These are phyloP conservation scores for Kwoniella bestiolae DNA, from an alignment of 768 basidiomycete genomes.

Conservation along the genomic window DNA sequence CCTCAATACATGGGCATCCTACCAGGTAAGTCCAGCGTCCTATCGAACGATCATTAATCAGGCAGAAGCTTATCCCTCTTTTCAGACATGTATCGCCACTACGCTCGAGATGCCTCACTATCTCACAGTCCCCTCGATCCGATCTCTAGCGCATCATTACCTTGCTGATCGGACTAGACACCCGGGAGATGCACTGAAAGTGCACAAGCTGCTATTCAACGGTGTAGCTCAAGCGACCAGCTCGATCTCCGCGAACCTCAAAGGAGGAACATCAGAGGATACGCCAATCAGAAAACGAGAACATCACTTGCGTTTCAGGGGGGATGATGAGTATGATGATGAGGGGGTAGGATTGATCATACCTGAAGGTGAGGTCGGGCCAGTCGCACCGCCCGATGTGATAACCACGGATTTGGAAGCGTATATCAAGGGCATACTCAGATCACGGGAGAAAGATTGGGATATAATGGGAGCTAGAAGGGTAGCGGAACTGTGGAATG, in stretches of 20 bases:
- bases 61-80: too few relatives aligned
- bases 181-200: slow-evolving; percentile 37
- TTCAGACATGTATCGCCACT: neutral
- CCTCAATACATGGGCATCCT: slow-evolving; percentile 35
- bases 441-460: slow-evolving; percentile 47
- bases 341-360: slow-evolving; percentile 39
- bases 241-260: slow-evolving; percentile 38
- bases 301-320: slow-evolving; percentile 38
- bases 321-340: slow-evolving; percentile 20
- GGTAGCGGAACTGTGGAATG: slow-evolving; percentile 45
- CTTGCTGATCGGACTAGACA: slow-evolving; percentile 32
- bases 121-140: slow-evolving; percentile 33
- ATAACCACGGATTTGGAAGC: slow-evolving; percentile 52
- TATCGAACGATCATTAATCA: too few relatives aligned
- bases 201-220: slow-evolving; percentile 34
- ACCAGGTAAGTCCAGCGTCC: slow-evolving; percentile 43
- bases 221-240: slow-evolving; percentile 46
- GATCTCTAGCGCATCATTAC: slow-evolving; percentile 26
- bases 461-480: slow-evolving; percentile 42
- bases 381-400: slow-evolving; percentile 45
- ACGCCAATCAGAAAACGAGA: slow-evolving; percentile 41
- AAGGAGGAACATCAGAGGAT: slow-evolving; percentile 44
- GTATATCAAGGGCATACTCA: slow-evolving; percentile 44
- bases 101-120: slow-evolving; percentile 5
- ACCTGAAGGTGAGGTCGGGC: slow-evolving; percentile 38